Conservation (phyloP, 2,329 filamentous ascomycete species). For the Arthrocladium fulminans region DNA sequence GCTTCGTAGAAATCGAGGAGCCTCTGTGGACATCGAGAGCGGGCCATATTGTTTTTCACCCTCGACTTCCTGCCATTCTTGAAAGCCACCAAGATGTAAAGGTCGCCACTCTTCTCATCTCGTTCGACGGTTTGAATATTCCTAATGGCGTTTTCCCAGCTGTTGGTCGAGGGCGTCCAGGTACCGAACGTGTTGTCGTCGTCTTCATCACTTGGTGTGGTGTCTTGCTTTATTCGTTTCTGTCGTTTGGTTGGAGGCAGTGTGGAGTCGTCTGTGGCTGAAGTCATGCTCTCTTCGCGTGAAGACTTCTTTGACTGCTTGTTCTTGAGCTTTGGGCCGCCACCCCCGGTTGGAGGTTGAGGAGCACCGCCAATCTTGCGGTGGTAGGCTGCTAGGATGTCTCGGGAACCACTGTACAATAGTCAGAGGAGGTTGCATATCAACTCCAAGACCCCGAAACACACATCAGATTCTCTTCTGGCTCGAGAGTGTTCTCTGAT, state of each 20-base stretch:
- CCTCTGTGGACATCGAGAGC: slow-evolving; percentile 36
- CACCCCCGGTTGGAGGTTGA: slow-evolving; percentile 9
- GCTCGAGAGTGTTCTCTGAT: slow-evolving; percentile 38
- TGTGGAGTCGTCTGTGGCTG: slow-evolving; percentile 18
- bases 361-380: slow-evolving; percentile 35
- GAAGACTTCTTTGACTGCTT: slow-evolving; percentile 22
- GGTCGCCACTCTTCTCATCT: slow-evolving; percentile 26
- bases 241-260: slow-evolving; percentile 17
- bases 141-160: slow-evolving; percentile 37
- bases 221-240: slow-evolving; percentile 19
- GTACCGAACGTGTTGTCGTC: slow-evolving; percentile 19
- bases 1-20: slow-evolving; percentile 43
- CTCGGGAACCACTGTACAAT: slow-evolving; percentile 26
- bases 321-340: slow-evolving; percentile 14
- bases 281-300: slow-evolving; percentile 14
- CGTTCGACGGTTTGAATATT: slow-evolving; percentile 37
- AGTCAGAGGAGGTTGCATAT: neutral
- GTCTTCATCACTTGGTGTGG: slow-evolving; percentile 19
- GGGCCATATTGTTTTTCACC: slow-evolving; percentile 33
- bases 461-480: slow-evolving; percentile 35
- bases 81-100: slow-evolving; percentile 36
- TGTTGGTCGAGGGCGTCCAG: slow-evolving; percentile 34
- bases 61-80: slow-evolving; percentile 38
- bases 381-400: slow-evolving; percentile 35
- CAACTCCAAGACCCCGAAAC: neutral